Conservation (phyloP, 495 filamentous ascomycete genomes). For the Elasticomyces elasticus region DNA sequence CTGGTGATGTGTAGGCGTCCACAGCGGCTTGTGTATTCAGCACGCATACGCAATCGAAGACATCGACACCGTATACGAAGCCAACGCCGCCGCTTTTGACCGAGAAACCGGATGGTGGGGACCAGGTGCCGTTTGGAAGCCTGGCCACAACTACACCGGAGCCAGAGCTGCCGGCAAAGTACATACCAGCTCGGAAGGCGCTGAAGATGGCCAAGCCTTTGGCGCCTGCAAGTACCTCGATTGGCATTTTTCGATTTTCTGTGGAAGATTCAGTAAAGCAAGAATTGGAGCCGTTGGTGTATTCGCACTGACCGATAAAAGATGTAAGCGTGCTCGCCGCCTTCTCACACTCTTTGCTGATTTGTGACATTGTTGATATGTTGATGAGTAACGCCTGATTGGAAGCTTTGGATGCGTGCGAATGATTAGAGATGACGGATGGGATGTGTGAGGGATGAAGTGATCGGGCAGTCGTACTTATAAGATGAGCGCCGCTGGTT, state of each 20-base stretch:
- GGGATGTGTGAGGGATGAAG: too few relatives aligned
- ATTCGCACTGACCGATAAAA: not conserved
- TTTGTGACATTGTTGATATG: too few relatives aligned
- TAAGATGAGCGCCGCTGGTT: too few relatives aligned
- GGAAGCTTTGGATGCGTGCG: too few relatives aligned
- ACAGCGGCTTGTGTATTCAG: constrained; percentile 74
- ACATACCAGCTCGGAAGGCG: constrained; percentile 80
- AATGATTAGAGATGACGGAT: too few relatives aligned
- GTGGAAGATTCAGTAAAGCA: too few relatives aligned
- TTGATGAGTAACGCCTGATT: too few relatives aligned
- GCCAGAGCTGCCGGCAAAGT: constrained; percentile 75
- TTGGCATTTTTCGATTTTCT: not conserved
- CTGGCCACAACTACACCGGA: constrained; percentile 74
- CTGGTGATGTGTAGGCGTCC: constrained; percentile 64
- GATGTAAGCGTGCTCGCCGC: not conserved
- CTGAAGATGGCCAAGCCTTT: constrained; percentile 84
- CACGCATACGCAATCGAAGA: constrained; percentile 82
- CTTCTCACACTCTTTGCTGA: not conserved
- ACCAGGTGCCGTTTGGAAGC: constrained; percentile 74
- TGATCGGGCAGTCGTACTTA: too few relatives aligned
- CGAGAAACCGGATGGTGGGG: constrained; percentile 73
- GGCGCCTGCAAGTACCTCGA: constrained; percentile 60
- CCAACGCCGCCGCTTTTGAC: constrained; percentile 72
- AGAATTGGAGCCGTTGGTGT: not conserved
- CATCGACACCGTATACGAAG: constrained; percentile 76